Percentiles rank a stretch among this genome's conserved stretches.
Conservation (phyloP, 192 early-diverging fungal genomes). For the Linnemannia exigua region DNA sequence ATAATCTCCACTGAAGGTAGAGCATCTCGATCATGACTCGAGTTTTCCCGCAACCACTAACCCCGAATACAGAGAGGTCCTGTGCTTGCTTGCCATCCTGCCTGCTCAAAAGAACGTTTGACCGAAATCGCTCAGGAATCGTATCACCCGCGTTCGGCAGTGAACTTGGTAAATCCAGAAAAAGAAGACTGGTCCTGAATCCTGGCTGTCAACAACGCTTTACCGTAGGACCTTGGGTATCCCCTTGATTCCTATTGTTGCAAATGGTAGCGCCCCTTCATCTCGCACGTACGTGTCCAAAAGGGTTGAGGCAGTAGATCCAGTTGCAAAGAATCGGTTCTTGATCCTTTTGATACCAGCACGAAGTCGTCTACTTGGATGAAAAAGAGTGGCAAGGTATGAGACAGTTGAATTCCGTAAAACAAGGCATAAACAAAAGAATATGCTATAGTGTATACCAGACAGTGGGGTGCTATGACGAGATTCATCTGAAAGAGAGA, state of each 20-base stretch:
- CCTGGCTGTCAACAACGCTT: not conserved
- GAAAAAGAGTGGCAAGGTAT: not conserved
- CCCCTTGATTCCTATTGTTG: not conserved
- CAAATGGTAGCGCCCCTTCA: not conserved
- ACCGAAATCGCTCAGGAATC: not conserved
- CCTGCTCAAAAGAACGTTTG: not conserved
- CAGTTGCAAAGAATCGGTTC: not conserved
- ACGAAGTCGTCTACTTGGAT: not conserved
- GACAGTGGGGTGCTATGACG: too few species aligned
- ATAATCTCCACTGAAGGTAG: constrained; percentile 6
- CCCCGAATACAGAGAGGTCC: not conserved
- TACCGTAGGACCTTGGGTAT: not conserved
- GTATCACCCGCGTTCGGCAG: not conserved
- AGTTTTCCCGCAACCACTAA: not conserved
- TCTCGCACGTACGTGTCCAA: not conserved
- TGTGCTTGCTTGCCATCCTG: not conserved
- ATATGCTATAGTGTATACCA: too few species aligned
- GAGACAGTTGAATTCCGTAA: too few species aligned
- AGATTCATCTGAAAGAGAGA: too few species aligned
- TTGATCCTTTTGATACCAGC: constrained; percentile 10
- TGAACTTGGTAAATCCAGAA: too few species aligned
- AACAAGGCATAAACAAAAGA: too few species aligned
- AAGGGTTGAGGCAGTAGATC: not conserved
- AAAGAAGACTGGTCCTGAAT: not conserved
- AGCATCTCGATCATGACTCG: constrained; percentile 1